Evolutionary conservation across 2,329 filamentous ascomycete genomes (phyloP).

Genomic region (Fusarium fracticaudum): DNA sequence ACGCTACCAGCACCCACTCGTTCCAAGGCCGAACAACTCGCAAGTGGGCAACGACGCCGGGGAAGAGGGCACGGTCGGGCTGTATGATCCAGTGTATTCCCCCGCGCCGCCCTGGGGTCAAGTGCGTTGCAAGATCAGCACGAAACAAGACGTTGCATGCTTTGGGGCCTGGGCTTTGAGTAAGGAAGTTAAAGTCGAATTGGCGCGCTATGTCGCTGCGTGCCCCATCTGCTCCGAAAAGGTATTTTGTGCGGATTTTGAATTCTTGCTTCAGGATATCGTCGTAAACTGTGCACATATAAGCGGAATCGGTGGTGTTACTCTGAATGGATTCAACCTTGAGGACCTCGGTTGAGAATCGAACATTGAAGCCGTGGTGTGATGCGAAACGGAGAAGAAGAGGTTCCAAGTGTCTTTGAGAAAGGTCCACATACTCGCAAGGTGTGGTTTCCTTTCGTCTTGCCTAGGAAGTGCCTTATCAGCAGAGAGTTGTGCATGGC

Average conservation of each 20-base stretch:
- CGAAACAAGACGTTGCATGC: not conserved
- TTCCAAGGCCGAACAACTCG: not conserved
- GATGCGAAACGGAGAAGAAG: not conserved
- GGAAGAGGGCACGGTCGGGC: not conserved
- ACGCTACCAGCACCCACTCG: not conserved
- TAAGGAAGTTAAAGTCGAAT: not conserved
- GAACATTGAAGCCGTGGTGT: not conserved
- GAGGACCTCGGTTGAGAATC: not conserved
- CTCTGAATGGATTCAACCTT: rapidly evolving
- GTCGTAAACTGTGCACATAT: not conserved
- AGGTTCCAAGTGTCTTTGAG: not conserved
- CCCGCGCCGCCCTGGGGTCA: rapidly evolving
- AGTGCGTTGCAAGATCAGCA: not conserved
- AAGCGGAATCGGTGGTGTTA: rapidly evolving
- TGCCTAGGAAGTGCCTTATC: rapidly evolving
- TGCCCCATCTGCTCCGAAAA: not conserved
- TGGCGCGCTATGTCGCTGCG: not conserved
- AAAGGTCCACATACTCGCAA: not conserved
- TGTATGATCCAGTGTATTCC: not conserved
- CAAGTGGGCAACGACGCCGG: rapidly evolving
- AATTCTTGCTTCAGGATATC: not conserved
- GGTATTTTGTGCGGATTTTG: not conserved
- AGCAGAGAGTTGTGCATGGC: rapidly evolving
- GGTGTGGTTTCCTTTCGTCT: not conserved
- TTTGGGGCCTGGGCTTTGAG: not conserved